Evolutionary conservation across 768 basidiomycete genomes (phyloP).

Genomic region (Suillus plorans): DNA sequence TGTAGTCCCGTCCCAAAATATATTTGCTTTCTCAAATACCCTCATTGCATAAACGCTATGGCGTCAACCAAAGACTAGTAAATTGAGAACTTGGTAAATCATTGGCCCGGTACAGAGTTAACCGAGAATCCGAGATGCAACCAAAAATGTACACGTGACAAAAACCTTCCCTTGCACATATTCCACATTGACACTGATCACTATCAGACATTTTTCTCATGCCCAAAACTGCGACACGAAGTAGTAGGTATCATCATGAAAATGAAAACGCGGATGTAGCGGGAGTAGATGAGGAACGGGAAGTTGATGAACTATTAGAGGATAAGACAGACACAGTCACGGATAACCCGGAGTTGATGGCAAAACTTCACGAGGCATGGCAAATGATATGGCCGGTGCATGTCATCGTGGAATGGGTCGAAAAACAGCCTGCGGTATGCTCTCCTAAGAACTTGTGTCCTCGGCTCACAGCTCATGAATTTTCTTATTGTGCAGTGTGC

Average conservation of each 20-base stretch:
- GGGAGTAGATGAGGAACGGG: constrained; percentile 8
- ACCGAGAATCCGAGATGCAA: background rate
- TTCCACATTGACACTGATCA: background rate
- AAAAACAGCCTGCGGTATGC: constrained; percentile 5
- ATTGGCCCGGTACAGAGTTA: background rate
- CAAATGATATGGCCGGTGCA: constrained; percentile 5
- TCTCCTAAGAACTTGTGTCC: background rate
- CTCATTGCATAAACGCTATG: no score
- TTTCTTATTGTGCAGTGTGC: constrained; percentile 1
- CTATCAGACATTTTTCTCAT: background rate
- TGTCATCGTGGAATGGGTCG: constrained; percentile 5
- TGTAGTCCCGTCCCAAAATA: no score
- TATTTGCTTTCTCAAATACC: no score
- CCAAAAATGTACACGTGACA: background rate
- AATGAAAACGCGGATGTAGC: background rate
- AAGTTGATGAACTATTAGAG: constrained; percentile 9
- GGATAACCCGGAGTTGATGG: constrained; percentile 1
- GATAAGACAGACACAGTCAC: background rate
- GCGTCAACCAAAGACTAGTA: background rate
- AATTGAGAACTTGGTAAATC: no score
- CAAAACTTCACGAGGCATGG: constrained; percentile 7
- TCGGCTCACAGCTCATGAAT: background rate
- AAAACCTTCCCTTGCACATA: background rate
- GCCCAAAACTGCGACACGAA: background rate
- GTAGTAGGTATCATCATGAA: background rate